These are phyloP conservation scores for Ophiosphaerella herpotricha DNA, from an alignment of 2,329 filamentous ascomycete genomes.

Conservation along the genomic window DNA sequence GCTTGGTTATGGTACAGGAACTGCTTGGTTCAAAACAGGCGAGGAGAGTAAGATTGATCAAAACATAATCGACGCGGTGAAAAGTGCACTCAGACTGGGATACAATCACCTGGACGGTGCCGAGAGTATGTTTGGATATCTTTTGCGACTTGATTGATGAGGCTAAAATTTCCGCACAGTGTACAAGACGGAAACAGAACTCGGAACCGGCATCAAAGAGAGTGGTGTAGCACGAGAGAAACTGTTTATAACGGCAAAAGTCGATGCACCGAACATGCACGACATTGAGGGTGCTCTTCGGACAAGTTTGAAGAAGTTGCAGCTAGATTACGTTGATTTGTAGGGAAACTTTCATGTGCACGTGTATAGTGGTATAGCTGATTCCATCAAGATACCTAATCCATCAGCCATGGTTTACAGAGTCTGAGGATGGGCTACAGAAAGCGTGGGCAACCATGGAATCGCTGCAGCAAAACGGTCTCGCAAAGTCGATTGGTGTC, in stretches of 20 bases:
- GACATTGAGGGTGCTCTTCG: slow-evolving; percentile 62
- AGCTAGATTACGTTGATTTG: slow-evolving; percentile 66
- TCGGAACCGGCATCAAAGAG: slow-evolving; percentile 54
- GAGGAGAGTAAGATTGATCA: slow-evolving; percentile 60
- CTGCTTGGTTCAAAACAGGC: slow-evolving; percentile 64
- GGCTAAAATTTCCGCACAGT: slow-evolving; percentile 31
- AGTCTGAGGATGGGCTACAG: slow-evolving; percentile 60
- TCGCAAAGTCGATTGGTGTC: slow-evolving; percentile 65
- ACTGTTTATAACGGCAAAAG: slow-evolving; percentile 62
- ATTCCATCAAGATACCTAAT: slow-evolving; percentile 59
- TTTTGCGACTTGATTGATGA: neutral
- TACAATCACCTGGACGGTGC: slow-evolving; percentile 77
- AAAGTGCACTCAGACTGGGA: slow-evolving; percentile 69
- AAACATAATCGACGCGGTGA: slow-evolving; percentile 59
- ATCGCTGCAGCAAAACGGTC: slow-evolving; percentile 59
- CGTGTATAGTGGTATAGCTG: neutral
- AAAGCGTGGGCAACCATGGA: slow-evolving; percentile 65
- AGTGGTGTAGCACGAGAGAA: slow-evolving; percentile 52
- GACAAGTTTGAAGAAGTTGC: slow-evolving; percentile 62
- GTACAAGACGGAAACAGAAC: slow-evolving; percentile 58
- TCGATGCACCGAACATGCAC: slow-evolving; percentile 52
- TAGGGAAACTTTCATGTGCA: slow-evolving; percentile 37
- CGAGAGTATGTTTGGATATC: slow-evolving; percentile 56
- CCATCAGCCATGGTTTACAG: slow-evolving; percentile 63
- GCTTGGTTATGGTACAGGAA: slow-evolving; percentile 74